These are phyloP conservation scores for Malassezia furfur DNA, from an alignment of 1,284 basidiomycete species.

Conservation along the genomic window DNA sequence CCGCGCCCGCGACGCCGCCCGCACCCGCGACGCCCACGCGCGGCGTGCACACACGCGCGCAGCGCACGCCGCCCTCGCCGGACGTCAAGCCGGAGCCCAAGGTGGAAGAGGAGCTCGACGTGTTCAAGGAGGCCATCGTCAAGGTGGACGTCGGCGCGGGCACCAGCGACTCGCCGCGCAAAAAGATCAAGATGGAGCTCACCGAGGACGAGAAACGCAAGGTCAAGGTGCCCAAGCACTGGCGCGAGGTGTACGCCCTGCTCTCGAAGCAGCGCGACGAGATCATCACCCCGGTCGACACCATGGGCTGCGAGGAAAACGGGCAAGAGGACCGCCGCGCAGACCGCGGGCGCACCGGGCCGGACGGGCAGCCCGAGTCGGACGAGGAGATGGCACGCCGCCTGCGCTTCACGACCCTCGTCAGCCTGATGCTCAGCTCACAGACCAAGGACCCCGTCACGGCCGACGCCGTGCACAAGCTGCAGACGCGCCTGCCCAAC, in stretches of 20 bases:
- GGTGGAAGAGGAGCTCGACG: not conserved
- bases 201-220: conserved; percentile 26
- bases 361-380: conserved; percentile 20
- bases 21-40: not conserved
- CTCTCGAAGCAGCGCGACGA: conserved; percentile 27
- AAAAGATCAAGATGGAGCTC: conserved; percentile 41
- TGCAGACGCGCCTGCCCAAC: conserved; percentile 66
- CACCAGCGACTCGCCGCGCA: conserved; percentile 24
- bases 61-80: not conserved
- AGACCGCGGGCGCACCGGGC: conserved; percentile 18
- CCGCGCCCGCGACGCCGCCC: not conserved
- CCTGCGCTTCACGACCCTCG: conserved; percentile 69
- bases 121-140: not conserved
- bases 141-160: not conserved
- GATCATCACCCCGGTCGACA: conserved; percentile 46
- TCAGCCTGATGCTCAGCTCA: conserved; percentile 88
- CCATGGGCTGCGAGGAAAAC: conserved; percentile 46
- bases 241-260: conserved; percentile 28
- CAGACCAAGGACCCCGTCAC: conserved; percentile 66
- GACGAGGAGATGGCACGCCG: conserved; percentile 53
- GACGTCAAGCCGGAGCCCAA: not conserved
- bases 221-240: conserved; percentile 26
- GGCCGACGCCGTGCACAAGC: conserved; percentile 66
- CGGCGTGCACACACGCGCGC: not conserved
- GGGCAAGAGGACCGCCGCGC: conserved; percentile 28